Base-by-base conservation (phyloP, 176 grass and related monocot genomes). In the Rhynchospora breviuscula region DNA sequence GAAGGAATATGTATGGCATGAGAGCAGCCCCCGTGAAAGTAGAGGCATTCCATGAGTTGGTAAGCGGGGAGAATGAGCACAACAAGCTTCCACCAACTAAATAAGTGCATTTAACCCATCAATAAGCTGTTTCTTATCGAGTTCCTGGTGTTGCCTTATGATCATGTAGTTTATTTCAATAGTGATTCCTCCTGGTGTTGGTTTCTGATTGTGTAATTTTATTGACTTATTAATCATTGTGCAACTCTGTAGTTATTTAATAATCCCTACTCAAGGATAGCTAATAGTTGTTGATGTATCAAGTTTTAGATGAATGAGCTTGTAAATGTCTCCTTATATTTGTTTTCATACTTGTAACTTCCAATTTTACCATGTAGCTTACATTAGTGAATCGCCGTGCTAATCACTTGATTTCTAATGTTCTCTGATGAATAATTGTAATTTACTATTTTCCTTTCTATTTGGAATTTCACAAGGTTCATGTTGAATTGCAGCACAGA, bases 41-140 rank as follows among this genome's bases (percentile, higher is more conserved):
- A 66, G 96, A 95, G 78, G 91, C 93, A 18, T 93, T 93, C 68
- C 86, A 90, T 48, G 96, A 99, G 84, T 79, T 99, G 76, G 86
- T 95, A 82, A 84, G 83, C 7, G 93, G 93, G 11, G 94, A 93
- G 5, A 89, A 88, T 43, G 93, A 99, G 26, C 88, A 87, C 18
- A 87, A 86, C 85, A 99, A 95, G 59, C 88, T 93, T 17, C 88
- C 91, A 10, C 88, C 93, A 64, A 89, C 88, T 2, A 93, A 95
- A 85, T 94, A 94, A 85, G 33, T 59, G 21, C 22, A 15, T 65
- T 57, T 56, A 18, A 10, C 73, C 13, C 73, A 33, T 78, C 31
- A 25, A 57, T 78, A 53, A 56, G 73, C 14, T 78, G 73, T 56
- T 31, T 78, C 7, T 78, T 78, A 18, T 56, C 56, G 49, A 31